phyloP scores from a whole-genome alignment of 148 eudicot species.

The Mesembryanthemum crystallinum region DNA sequence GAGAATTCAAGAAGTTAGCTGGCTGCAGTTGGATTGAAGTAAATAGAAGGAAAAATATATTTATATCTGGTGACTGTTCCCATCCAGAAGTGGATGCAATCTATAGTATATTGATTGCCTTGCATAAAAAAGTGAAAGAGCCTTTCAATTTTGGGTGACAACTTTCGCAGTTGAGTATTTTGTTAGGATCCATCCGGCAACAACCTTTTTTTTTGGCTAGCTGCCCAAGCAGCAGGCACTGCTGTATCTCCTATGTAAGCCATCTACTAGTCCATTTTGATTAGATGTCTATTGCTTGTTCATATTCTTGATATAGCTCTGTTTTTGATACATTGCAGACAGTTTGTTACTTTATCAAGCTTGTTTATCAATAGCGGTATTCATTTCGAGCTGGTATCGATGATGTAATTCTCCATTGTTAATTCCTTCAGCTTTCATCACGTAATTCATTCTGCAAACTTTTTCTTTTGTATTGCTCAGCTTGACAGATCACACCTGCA shows the following conservation, averaged over 20 bases:
- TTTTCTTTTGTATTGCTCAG: neutral
- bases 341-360: neutral
- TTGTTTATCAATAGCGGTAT: neutral
- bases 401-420: neutral
- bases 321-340: neutral
- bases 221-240: too few species aligned
- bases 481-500: neutral
- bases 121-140: conserved; percentile 10
- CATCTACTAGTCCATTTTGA: neutral
- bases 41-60: conserved; percentile 35
- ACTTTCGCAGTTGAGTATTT: neutral
- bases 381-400: neutral
- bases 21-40: conserved; percentile 81
- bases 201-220: neutral
- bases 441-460: neutral
- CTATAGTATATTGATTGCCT: conserved; percentile 11
- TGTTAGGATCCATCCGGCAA: neutral
- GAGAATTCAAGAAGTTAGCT: conserved; percentile 53
- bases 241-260: neutral
- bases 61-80: conserved; percentile 33
- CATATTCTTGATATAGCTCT: neutral
- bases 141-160: neutral
- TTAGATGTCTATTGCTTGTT: neutral
- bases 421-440: neutral
- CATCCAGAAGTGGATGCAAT: conserved; percentile 13